Base-by-base conservation (phyloP, 2,329 filamentous ascomycete species). In the Xylariaceae sp. region DNA sequence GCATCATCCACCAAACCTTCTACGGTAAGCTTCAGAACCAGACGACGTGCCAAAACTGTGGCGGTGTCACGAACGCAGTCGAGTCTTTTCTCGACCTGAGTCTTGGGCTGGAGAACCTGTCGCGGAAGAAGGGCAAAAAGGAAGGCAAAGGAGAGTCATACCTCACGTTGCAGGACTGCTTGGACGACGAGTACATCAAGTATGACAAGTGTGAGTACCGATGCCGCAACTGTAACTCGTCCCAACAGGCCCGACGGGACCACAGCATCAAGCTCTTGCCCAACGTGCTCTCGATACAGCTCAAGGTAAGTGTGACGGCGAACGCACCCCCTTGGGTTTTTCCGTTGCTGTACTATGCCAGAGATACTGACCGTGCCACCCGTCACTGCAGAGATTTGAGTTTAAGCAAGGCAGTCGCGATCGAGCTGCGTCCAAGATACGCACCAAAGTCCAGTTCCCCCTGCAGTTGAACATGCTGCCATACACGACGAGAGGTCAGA, bases 11-110 rank as follows among this genome's bases (percentile, higher is more conserved):
- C 60, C 85, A 90, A 57, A 89, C 87, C 0, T 96, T 96, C 56
- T 94, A 90, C 59, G 92, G 92, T 44, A 90, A 94, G 59, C 78
- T 94, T 44, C 85, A 87, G 54, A 92, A 83, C 56, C 90, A 85
- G 14, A 90, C 94, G 27, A 95, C 87, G 13, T 98, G 90, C 63
- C 83, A 88, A 56, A 85, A 83, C 53, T 97, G 90, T 63, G 74
- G 81, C 42, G 89, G 88, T 50, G 78, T 83, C 15, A 94, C 86
- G 2, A 83, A 84, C 45, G 83, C 88, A 1, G 77, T 88, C 29
- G 88, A 97, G 57, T 89, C 88, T 0, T 92, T 96, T 61, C 79
- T 95, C 52, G 90, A 96, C 59, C 76, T 97, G 9, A 92, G 84
- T 56, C 70, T 97, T 5, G 88, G 92, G 34, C 71, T 97, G n/a